Evolutionary conservation across 257 asterid genomes (phyloP).

Genomic region (Cordia subcordata): DNA sequence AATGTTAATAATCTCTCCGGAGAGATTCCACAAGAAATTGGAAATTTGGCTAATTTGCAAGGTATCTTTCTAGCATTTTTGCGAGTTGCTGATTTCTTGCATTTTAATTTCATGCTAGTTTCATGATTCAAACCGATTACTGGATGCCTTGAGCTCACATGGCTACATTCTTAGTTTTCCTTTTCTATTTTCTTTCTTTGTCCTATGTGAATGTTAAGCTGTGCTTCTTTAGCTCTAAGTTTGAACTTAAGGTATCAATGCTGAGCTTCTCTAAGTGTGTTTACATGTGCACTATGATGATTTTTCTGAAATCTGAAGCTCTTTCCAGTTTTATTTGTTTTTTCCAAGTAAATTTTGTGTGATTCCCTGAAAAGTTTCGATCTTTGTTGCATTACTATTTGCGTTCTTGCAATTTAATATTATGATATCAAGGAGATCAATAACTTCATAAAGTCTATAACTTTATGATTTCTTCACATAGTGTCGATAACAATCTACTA

Average conservation of each 20-base stretch:
- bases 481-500: too few species aligned
- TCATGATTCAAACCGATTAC: too few species aligned
- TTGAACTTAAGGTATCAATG: too few species aligned
- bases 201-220: too few species aligned
- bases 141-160: too few species aligned
- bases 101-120: too few species aligned
- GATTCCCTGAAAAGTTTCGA: background rate
- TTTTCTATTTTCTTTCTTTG: too few species aligned
- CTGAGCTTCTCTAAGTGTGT: background rate
- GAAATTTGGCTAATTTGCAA: slow-evolving; percentile 67
- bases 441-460: background rate
- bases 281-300: background rate
- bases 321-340: background rate
- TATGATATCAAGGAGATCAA: background rate
- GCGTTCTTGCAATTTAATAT: background rate
- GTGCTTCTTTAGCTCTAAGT: too few species aligned
- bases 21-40: slow-evolving; percentile 71
- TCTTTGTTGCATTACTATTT: background rate
- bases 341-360: background rate
- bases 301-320: too few species aligned
- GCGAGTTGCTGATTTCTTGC: too few species aligned
- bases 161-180: too few species aligned
- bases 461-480: background rate
- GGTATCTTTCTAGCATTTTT: too few species aligned
- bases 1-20: slow-evolving; percentile 81